Conservation (phyloP, 352 stramenopile genomes). For the Phytophthora aleatoria region DNA sequence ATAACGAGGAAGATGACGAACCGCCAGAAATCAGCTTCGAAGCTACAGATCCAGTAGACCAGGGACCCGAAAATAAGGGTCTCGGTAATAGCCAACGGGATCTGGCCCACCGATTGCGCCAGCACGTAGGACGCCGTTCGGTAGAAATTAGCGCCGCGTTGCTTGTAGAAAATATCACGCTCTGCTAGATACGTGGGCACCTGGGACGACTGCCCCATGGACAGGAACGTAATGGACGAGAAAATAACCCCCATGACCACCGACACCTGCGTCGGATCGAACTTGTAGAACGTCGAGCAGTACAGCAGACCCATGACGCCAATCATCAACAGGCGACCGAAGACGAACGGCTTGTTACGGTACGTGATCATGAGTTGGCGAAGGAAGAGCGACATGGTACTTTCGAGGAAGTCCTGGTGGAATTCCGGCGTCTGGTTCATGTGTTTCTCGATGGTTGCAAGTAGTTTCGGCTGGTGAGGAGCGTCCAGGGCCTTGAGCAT, state of each 20-base stretch:
- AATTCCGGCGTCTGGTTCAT: slow-evolving; percentile 41
- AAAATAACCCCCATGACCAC: slow-evolving; percentile 84
- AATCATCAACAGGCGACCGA: slow-evolving; percentile 45
- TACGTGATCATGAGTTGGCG: slow-evolving; percentile 71
- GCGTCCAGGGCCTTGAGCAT: slow-evolving; percentile 16
- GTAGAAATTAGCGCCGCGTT: slow-evolving; percentile 77
- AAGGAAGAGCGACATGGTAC: slow-evolving; percentile 34
- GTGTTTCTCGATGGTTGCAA: slow-evolving; percentile 27
- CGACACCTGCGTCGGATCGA: slow-evolving; percentile 43
- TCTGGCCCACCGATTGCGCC: slow-evolving; percentile 30
- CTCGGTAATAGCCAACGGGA: slow-evolving; percentile 58
- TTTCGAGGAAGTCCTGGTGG: slow-evolving; percentile 35
- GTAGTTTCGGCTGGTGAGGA: slow-evolving; percentile 21
- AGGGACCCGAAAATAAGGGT: slow-evolving; percentile 83
- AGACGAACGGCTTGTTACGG: slow-evolving; percentile 52
- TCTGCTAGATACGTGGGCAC: slow-evolving; percentile 74
- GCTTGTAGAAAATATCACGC: slow-evolving; percentile 74
- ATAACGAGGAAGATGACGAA: slow-evolving; percentile 55
- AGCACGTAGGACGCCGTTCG: slow-evolving; percentile 71
- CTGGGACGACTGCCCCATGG: slow-evolving; percentile 68
- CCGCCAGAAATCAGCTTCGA: slow-evolving; percentile 29
- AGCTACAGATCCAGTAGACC: slow-evolving; percentile 85
- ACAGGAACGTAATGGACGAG: slow-evolving; percentile 78
- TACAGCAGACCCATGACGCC: slow-evolving; percentile 50
- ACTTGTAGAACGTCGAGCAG: slow-evolving; percentile 50